These are phyloP conservation scores for Ustilago tritici DNA, from an alignment of 1,284 basidiomycete genomes.

Conservation along the genomic window DNA sequence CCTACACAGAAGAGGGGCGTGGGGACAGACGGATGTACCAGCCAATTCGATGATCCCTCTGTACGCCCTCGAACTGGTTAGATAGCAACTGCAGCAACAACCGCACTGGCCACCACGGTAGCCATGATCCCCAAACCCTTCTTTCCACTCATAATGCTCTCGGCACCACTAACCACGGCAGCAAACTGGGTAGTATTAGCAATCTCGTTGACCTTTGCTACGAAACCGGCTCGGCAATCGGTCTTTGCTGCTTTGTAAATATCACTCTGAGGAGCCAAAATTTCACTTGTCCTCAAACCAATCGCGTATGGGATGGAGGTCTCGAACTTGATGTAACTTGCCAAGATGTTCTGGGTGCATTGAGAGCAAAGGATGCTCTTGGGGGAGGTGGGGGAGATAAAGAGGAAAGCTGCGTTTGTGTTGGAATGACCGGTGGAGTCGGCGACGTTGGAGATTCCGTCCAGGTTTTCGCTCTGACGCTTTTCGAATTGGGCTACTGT, in stretches of 20 bases:
- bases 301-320: slow-evolving; percentile 64
- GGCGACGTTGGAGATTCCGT: slow-evolving; percentile 28
- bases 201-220: slow-evolving; percentile 49
- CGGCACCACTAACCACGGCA: slow-evolving; percentile 31
- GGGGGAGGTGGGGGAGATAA: slow-evolving; percentile 48
- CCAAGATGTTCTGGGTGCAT: slow-evolving; percentile 61
- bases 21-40: slow-evolving; percentile 29
- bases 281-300: slow-evolving; percentile 52
- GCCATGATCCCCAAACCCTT: slow-evolving; percentile 10
- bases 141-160: slow-evolving; percentile 6
- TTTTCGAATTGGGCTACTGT: slow-evolving; percentile 21
- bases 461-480: slow-evolving; percentile 26
- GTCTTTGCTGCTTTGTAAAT: slow-evolving; percentile 57
- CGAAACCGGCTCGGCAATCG: slow-evolving; percentile 48
- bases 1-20: not conserved
- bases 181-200: slow-evolving; percentile 58
- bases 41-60: slow-evolving; percentile 13
- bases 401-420: slow-evolving; percentile 64
- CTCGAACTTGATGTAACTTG: slow-evolving; percentile 63
- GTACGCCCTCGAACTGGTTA: not conserved
- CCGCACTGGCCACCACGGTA: slow-evolving; percentile 20
- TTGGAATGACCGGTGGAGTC: slow-evolving; percentile 21
- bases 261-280: slow-evolving; percentile 54
- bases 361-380: slow-evolving; percentile 59
- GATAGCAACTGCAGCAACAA: slow-evolving; percentile 26